phyloP scores from a whole-genome alignment of 352 stramenopile species.

The Globisporangium paddicum region DNA sequence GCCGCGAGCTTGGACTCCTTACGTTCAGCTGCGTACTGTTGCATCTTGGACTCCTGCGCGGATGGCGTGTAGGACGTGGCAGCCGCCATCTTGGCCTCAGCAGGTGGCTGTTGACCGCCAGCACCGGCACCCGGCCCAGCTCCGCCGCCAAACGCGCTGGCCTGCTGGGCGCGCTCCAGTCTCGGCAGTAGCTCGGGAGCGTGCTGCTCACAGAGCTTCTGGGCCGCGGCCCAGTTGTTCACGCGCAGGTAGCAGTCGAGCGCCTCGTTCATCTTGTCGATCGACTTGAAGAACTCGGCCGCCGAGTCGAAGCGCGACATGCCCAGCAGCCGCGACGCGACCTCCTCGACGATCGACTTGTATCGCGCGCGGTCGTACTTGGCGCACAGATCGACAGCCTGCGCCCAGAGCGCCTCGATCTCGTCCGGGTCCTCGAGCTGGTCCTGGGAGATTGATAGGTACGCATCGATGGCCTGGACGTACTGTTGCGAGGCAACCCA shows the following conservation, averaged over 20 bases:
- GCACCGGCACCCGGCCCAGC: not conserved
- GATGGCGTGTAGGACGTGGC: slow-evolving; percentile 51
- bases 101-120: slow-evolving; percentile 24
- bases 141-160: slow-evolving; percentile 63
- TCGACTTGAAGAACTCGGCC: slow-evolving; percentile 84
- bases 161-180: slow-evolving; percentile 77
- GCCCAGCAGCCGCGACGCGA: slow-evolving; percentile 74
- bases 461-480: slow-evolving; percentile 89
- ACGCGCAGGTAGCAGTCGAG: slow-evolving; percentile 81
- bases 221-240: slow-evolving; percentile 70
- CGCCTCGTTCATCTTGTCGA: slow-evolving; percentile 91
- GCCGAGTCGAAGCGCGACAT: slow-evolving; percentile 86
- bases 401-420: slow-evolving; percentile 86
- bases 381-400: slow-evolving; percentile 85
- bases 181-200: slow-evolving; percentile 73
- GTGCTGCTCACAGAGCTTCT: slow-evolving; percentile 78
- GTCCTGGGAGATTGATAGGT: slow-evolving; percentile 78
- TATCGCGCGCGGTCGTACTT: slow-evolving; percentile 87
- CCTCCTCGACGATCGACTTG: slow-evolving; percentile 87
- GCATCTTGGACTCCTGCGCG: slow-evolving; percentile 41
- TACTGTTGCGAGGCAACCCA: slow-evolving; percentile 89
- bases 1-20: slow-evolving; percentile 48
- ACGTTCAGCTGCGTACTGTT: slow-evolving; percentile 25
- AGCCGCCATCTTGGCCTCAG: slow-evolving; percentile 44
- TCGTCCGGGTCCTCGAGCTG: slow-evolving; percentile 60